phyloP scores from a whole-genome alignment of 805 yeast species.

The Candida lessepsii region DNA sequence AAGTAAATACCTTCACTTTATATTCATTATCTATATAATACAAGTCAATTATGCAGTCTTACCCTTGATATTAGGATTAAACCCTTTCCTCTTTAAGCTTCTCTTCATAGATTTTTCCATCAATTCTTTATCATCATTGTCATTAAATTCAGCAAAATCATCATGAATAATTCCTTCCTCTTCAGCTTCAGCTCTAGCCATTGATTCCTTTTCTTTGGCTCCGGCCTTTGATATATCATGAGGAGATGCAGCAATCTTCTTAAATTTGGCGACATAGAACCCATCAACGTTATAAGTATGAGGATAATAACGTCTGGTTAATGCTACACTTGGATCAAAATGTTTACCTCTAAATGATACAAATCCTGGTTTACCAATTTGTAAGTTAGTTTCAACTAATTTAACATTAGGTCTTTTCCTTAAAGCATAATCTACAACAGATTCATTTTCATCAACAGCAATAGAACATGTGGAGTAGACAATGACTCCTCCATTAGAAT shows the following conservation, averaged over 20 bases:
- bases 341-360: slow-evolving; percentile 90
- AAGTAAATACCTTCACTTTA: too few species aligned
- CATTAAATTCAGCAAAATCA: slow-evolving; percentile 82
- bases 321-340: slow-evolving; percentile 69
- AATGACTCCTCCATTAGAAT: slow-evolving; percentile 89
- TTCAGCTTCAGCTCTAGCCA: slow-evolving; percentile 78
- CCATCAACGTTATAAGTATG: slow-evolving; percentile 99
- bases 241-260: slow-evolving; percentile 83
- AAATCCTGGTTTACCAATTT: slow-evolving; percentile 95
- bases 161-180: slow-evolving; percentile 80
- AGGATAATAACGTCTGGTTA: slow-evolving; percentile 96
- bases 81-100: slow-evolving; percentile 66
- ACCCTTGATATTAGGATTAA: slow-evolving; percentile 53
- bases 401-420: slow-evolving; percentile 95
- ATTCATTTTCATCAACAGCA: slow-evolving; percentile 97
- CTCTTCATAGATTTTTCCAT: slow-evolving; percentile 68
- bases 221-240: slow-evolving; percentile 84
- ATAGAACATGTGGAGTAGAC: slow-evolving; percentile 98
- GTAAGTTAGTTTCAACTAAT: slow-evolving; percentile 87
- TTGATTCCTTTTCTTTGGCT: slow-evolving; percentile 78
- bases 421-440: slow-evolving; percentile 96
- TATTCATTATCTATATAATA: too few species aligned
- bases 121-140: slow-evolving; percentile 69
- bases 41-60: too few species aligned
- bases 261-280: slow-evolving; percentile 94